Conservation (phyloP, 495 filamentous ascomycete genomes). For the Hyaloscypha hepaticicola region DNA sequence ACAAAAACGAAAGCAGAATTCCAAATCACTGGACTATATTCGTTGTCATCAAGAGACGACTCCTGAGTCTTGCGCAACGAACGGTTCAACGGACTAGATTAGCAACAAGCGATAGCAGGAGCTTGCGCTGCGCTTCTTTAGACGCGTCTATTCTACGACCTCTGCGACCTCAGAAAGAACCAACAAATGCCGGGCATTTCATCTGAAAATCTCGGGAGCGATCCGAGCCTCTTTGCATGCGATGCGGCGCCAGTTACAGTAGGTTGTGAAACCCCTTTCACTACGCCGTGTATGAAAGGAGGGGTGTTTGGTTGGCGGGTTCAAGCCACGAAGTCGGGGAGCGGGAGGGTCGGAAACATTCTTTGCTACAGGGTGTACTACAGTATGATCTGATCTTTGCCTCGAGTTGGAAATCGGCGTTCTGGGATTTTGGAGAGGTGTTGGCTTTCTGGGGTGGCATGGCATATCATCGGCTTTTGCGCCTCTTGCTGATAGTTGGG, state of each 20-base stretch:
- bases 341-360: conserved; percentile 1
- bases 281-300: neutral
- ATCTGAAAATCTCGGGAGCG: conserved; percentile 18
- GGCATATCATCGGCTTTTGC: neutral
- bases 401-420: no score
- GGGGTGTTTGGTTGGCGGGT: neutral
- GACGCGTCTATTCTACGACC: no score
- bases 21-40: no score
- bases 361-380: neutral
- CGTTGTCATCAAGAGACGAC: no score
- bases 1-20: no score
- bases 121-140: no score
- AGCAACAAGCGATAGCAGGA: no score
- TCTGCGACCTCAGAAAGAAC: no score
- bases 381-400: no score
- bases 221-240: conserved; percentile 1
- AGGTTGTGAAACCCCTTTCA: neutral
- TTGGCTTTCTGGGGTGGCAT: no score
- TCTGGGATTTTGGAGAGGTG: neutral
- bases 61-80: no score
- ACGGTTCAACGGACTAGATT: no score
- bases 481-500: neutral
- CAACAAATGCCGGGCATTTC: neutral
- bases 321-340: neutral
- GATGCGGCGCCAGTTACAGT: neutral